phyloP scores from a whole-genome alignment of 257 asterid species.

The Solanum peruvianum region DNA sequence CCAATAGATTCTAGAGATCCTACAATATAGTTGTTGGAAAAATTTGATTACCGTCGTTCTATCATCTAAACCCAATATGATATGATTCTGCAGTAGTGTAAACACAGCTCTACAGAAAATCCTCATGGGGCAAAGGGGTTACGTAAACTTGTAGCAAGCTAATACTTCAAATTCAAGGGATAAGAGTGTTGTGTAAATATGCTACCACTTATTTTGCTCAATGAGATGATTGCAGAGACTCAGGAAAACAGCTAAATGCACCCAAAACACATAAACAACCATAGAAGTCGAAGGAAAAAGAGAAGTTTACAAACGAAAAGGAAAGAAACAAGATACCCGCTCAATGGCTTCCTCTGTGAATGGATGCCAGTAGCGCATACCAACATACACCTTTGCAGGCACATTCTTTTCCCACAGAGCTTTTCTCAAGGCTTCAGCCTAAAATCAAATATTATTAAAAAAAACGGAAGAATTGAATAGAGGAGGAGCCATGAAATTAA shows the following conservation, averaged over 20 bases:
- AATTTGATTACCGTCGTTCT: not conserved
- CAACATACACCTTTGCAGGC: slow-evolving; percentile 92
- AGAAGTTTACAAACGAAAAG: not conserved
- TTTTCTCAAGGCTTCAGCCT: slow-evolving; percentile 92
- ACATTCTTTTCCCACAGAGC: slow-evolving; percentile 62
- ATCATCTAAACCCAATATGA: not conserved
- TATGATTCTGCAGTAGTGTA: not conserved
- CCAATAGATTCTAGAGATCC: not conserved
- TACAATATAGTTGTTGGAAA: not conserved
- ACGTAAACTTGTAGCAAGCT: not conserved
- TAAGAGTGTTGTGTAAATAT: not conserved
- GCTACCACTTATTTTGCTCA: not conserved
- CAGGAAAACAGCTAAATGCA: not conserved
- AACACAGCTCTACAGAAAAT: not conserved
- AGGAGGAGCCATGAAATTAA: not conserved
- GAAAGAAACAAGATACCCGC: slow-evolving; percentile 33
- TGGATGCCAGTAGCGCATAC: slow-evolving; percentile 99
- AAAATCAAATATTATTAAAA: slow-evolving; percentile 5
- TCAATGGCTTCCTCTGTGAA: slow-evolving; percentile 98
- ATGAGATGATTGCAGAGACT: not conserved
- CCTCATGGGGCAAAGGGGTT: not conserved
- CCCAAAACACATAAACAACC: not conserved
- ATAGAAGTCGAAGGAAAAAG: not conserved
- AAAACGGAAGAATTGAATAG: not conserved
- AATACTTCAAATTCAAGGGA: not conserved